Conservation (phyloP, 371 early-diverging fungal species). For the Synchytrium microbalum region DNA sequence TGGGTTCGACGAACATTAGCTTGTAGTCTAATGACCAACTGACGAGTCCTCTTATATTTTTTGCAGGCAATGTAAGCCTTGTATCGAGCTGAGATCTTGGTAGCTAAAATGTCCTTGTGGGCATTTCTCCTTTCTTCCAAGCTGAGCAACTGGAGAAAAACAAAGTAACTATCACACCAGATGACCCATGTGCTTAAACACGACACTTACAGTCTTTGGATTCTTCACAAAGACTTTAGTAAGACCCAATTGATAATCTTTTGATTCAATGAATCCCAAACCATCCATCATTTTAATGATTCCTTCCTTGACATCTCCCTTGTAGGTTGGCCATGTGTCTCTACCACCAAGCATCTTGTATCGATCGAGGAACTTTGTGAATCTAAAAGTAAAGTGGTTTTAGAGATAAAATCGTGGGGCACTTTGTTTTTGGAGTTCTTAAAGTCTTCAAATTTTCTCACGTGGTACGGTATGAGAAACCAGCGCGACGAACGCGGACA, state of each 20-base stretch:
- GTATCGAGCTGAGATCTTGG: background rate
- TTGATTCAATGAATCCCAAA: background rate
- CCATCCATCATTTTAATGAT: too few relatives aligned
- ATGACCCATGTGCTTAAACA: background rate
- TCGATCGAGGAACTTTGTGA: constrained; percentile 16
- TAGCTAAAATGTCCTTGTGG: background rate
- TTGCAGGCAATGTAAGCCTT: background rate
- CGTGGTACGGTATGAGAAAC: constrained; percentile 24
- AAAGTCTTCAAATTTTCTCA: too few relatives aligned
- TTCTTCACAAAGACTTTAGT: background rate
- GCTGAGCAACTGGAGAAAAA: background rate
- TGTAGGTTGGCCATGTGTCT: too few relatives aligned
- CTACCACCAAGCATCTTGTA: too few relatives aligned
- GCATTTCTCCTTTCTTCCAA: background rate
- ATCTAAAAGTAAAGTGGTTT: too few relatives aligned
- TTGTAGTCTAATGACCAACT: background rate
- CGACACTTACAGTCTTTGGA: background rate
- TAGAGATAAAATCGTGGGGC: too few relatives aligned
- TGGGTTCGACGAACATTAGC: background rate
- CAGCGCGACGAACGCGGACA: constrained; percentile 25
- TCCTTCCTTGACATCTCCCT: too few relatives aligned
- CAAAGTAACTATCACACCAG: background rate
- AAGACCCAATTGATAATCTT: background rate
- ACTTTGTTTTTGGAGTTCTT: too few relatives aligned
- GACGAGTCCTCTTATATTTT: background rate